Evolutionary conservation across 495 filamentous ascomycete genomes (phyloP), one percentile per base, ranked within the genome.

Genomic region (Aspergillus bridgeri): DNA sequence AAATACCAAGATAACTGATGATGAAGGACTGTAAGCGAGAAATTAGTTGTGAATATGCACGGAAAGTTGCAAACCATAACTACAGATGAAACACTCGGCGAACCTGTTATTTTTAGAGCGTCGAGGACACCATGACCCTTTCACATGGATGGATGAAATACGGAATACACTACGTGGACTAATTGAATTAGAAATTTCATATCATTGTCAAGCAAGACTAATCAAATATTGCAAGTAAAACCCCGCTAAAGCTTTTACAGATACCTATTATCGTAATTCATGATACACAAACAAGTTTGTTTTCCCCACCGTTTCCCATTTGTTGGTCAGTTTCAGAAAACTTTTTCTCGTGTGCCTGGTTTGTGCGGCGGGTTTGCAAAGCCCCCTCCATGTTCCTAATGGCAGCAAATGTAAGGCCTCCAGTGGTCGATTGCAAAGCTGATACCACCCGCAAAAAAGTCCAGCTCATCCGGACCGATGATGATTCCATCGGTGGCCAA

Each of bases 381-480:
- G 13, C 33, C 9, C 33, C 13, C 33, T 38, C 11, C 9, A 38
- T 8, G 33, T 11, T 38, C 27, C n/a, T 38, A 8, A 38, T 15
- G 29, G 29, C 11, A 15, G 33, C 33, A 38, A 13, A 57, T 18
- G 11, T 51, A 51, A 23, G 38, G 44, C n/a, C 66, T 62, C 59
- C 69, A 65, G 44, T 67, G 69, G 24, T 70, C 71, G 21, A 79
- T 65, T 0, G 72, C 75, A 46, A 73, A 73, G 9, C 61, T 68
- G 42, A 79, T 59, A 11, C 75, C 72, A 15, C 73, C 73, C 9
- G 76, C 75, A 51, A 79, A 74, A 50, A 79, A 77, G 53, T 74
- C 70, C 49, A 78, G 51, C 53, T 79, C 76, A 48, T 79, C 73
- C 13, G 68, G 61, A 11, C 65, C 64, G 6, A 79, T 65, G 7